Percentiles rank a stretch among this genome's conserved stretches.
Evolutionary conservation across 169 alveolate species (phyloP).

Genomic region (Plasmodium coatneyi): DNA sequence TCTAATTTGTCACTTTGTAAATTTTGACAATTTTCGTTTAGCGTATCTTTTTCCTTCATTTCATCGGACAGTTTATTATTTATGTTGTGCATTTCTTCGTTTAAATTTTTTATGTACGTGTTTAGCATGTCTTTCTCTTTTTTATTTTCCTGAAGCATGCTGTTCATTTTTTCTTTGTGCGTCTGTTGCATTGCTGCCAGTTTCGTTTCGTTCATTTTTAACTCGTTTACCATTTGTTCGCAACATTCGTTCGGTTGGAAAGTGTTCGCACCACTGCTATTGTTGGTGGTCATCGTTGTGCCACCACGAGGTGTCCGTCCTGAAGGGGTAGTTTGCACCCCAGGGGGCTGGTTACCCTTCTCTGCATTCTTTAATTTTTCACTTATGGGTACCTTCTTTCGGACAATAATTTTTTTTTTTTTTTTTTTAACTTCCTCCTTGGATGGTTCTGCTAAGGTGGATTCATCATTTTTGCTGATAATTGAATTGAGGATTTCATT

Average conservation of each 20-base stretch:
- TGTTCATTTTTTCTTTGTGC: neutral
- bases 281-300: neutral
- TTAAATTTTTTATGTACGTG: constrained; percentile 10
- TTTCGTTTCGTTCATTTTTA: neutral
- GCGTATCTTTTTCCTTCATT: constrained; percentile 15
- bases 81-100: constrained; percentile 28
- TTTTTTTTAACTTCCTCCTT: constrained; percentile 5
- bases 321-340: neutral
- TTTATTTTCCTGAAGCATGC: constrained; percentile 4
- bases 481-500: constrained; percentile 42
- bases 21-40: constrained; percentile 4
- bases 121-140: neutral
- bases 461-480: neutral
- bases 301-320: neutral
- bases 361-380: constrained; percentile 7
- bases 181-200: neutral
- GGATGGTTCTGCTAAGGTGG: neutral
- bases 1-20: constrained; percentile 6
- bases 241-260: neutral
- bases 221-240: constrained; percentile 4
- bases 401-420: constrained; percentile 11
- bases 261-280: neutral
- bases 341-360: neutral
- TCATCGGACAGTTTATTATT: neutral
- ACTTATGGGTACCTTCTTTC: neutral